Conservation (phyloP, 1,284 basidiomycete species). For the Puccinia coronata region DNA sequence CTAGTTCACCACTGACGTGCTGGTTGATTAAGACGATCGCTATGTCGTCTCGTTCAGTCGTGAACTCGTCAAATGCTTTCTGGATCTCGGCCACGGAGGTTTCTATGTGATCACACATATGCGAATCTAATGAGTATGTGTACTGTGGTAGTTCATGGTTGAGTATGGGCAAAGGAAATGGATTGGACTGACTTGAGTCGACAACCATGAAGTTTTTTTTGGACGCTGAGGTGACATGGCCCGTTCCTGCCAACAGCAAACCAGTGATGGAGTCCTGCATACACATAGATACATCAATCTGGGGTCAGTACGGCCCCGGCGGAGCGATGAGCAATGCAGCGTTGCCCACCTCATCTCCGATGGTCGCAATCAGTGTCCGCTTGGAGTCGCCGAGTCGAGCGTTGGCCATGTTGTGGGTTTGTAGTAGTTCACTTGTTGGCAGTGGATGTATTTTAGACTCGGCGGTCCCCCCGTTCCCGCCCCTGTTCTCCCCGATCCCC, state of each 20-base stretch:
- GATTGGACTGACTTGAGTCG: constrained; percentile 69
- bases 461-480: too few species aligned
- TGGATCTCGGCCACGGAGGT: constrained; percentile 86
- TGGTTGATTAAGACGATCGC: constrained; percentile 96
- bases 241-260: constrained; percentile 80
- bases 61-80: constrained; percentile 85
- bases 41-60: constrained; percentile 78
- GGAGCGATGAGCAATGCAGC: not conserved
- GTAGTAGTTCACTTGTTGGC: not conserved
- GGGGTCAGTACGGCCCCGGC: not conserved
- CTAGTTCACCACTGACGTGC: constrained; percentile 68
- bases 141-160: not conserved
- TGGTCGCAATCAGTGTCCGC: constrained; percentile 82
- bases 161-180: not conserved
- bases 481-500: too few species aligned
- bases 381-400: constrained; percentile 60
- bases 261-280: constrained; percentile 89
- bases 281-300: not conserved
- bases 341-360: constrained; percentile 80
- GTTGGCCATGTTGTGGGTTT: constrained; percentile 35
- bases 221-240: constrained; percentile 80
- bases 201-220: constrained; percentile 96
- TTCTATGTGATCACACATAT: constrained; percentile 63
- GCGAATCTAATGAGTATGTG: constrained; percentile 4
- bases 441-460: too few species aligned